A percentile compares a stretch with the other conserved stretches of the same genome.
These are phyloP conservation scores for Dendrocalamus sinicus DNA, from an alignment of 176 grass and related monocot genomes.

Conservation along the genomic window DNA sequence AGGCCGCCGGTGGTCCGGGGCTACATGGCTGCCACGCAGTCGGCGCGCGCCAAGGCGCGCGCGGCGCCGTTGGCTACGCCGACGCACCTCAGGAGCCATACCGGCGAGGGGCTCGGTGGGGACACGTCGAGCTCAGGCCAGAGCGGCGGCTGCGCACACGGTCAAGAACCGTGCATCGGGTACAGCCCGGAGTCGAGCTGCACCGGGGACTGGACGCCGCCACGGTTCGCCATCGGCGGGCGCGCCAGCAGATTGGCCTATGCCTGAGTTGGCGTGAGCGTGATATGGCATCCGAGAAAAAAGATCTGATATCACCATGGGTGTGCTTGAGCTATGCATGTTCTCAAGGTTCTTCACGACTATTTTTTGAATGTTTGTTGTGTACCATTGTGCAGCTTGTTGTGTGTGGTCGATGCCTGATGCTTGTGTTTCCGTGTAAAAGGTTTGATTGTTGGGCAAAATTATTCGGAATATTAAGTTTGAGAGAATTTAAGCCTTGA, in stretches of 20 bases:
- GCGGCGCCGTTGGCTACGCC: conserved; percentile 12
- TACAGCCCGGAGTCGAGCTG: conserved; percentile 63
- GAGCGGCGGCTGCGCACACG: conserved; percentile 29
- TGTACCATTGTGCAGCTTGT: conserved; percentile 25
- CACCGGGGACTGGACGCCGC: conserved; percentile 41
- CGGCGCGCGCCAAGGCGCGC: conserved; percentile 60
- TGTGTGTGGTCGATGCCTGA: background rate
- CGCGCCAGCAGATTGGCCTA: conserved; percentile 41
- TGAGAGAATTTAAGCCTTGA: background rate
- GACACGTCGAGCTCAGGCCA: conserved; percentile 64
- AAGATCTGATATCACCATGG: background rate
- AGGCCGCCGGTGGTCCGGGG: conserved; percentile 40
- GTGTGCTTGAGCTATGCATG: background rate
- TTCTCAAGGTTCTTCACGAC: background rate
- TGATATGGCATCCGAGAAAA: background rate
- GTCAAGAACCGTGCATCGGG: conserved; percentile 19
- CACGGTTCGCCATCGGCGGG: conserved; percentile 33
- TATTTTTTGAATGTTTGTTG: conserved; percentile 9
- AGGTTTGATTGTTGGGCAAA: background rate
- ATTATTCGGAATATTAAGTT: conserved; percentile 22
- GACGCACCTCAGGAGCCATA: conserved; percentile 30
- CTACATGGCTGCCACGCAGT: conserved; percentile 75
- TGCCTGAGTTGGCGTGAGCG: conserved; percentile 29
- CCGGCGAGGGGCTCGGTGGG: background rate
- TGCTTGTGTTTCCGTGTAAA: conserved; percentile 9